Evolutionary conservation across 495 filamentous ascomycete species (phyloP), one percentile per base, ranked within the genome.

Genomic region (Melanomma pulvis-pyrius): DNA sequence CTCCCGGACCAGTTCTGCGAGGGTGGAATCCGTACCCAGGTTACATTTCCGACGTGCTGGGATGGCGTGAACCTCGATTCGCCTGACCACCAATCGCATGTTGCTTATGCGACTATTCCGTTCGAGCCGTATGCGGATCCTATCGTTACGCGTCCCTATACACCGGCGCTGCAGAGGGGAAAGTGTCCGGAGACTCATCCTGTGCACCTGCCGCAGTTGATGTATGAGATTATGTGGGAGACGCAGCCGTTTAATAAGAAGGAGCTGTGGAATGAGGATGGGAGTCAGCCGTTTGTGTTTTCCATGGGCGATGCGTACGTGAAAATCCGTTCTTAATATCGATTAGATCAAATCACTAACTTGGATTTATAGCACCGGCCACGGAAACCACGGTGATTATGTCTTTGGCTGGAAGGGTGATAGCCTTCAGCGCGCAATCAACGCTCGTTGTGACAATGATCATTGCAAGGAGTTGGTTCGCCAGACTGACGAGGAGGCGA

Each of bases 11-110:
- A 70, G 47, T 34, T 69, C 8, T 82, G 80, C 69, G 69, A 67
- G 9, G 80, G 80, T 12, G 81, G 81, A 13, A 82, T 81, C 67
- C 76, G 81, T 9, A 77, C 79, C 1, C 76, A 76, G 15, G 75
- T 82, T 11, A 81, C 79, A 48, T 83, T 81, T 71, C 80, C 80
- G 2, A 79, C 78, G 63, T 78, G 81, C 80, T 83, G 81, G 81
- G 80, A 83, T 60, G 80, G 81, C 55, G 78, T 81, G 67, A 82
- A 82, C 71, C 74, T 82, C 61, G 81, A 83, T 76, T 77, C 73
- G 32, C 80, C 81, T 24, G 80, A 83, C 76, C 81, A 81, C 65
- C 76, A 80, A 63, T 71, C 65, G 61, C 80, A 82, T 67, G 79
- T 82, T 0, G 75, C 77, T 7, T 82, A 82, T 64, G 77, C 79